Evolutionary conservation across 2,329 filamentous ascomycete genomes (phyloP).

Genomic region (Fusarium torulosum): DNA sequence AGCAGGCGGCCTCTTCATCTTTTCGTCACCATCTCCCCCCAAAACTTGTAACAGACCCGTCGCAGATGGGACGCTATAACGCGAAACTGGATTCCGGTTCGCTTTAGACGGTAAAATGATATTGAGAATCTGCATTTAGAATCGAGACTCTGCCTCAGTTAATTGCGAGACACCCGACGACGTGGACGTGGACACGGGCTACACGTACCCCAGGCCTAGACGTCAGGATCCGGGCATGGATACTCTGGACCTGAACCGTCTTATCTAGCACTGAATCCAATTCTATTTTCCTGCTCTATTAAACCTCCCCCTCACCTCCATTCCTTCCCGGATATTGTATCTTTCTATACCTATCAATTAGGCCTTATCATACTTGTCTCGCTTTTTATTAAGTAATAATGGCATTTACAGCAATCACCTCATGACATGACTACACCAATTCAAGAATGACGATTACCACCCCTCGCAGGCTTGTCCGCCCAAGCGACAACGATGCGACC

Average conservation of each 20-base stretch:
- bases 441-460: slow-evolving; percentile 34
- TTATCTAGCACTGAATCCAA: slow-evolving; percentile 19
- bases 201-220: slow-evolving; percentile 1
- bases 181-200: slow-evolving; percentile 20
- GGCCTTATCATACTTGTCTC: not conserved
- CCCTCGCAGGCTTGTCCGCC: slow-evolving; percentile 18
- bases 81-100: slow-evolving; percentile 29
- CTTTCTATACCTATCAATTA: not conserved
- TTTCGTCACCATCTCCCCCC: slow-evolving; percentile 23
- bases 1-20: slow-evolving; percentile 25
- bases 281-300: slow-evolving; percentile 4
- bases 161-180: slow-evolving; percentile 20
- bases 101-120: slow-evolving; percentile 14
- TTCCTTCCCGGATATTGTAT: slow-evolving; percentile 3
- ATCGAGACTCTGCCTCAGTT: slow-evolving; percentile 25
- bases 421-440: slow-evolving; percentile 44
- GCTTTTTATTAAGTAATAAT: slow-evolving; percentile 18
- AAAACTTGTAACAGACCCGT: slow-evolving; percentile 23
- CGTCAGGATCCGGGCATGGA: slow-evolving; percentile 28
- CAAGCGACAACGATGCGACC: slow-evolving; percentile 13
- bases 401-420: slow-evolving; percentile 28
- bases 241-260: slow-evolving; percentile 8
- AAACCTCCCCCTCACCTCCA: slow-evolving; percentile 12
- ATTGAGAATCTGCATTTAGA: slow-evolving; percentile 12
- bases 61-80: slow-evolving; percentile 34